phyloP scores from a whole-genome alignment of 331 rosid genomes.

The Acacia concinna region DNA sequence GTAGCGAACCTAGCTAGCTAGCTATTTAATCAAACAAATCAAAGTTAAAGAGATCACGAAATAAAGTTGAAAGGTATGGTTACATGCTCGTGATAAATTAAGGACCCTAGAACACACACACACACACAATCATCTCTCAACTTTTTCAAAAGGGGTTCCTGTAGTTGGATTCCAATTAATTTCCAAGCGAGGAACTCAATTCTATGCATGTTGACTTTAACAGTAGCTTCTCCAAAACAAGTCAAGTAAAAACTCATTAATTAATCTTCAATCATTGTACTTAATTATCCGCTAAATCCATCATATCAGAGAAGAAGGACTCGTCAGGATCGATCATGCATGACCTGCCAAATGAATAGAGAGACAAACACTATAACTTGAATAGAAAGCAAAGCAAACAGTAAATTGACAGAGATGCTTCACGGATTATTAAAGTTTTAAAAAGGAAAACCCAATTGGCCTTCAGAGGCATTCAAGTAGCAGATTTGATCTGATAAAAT shows the following conservation, averaged over 20 bases:
- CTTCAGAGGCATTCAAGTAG: not conserved
- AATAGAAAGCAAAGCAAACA: not conserved
- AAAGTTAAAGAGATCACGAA: not conserved
- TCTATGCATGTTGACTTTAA: not conserved
- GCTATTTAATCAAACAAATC: not conserved
- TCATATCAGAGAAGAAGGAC: slow-evolving; percentile 1
- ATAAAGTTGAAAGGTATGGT: not conserved
- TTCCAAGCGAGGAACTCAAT: not conserved
- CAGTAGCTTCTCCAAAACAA: not conserved
- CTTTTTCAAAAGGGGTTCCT: slow-evolving; percentile 1
- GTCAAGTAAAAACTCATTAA: not conserved
- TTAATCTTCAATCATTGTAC: slow-evolving; percentile 7
- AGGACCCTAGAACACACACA: not conserved
- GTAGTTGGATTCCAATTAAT: slow-evolving; percentile 1
- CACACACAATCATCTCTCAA: not conserved
- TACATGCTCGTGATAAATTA: not conserved
- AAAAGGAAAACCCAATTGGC: not conserved
- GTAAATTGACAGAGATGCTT: not conserved
- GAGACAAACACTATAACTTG: not conserved
- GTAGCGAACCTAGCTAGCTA: not conserved
- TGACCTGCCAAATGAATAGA: slow-evolving; percentile 16
- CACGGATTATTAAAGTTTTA: not conserved
- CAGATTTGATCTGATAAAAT: not conserved
- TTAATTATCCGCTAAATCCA: not conserved
- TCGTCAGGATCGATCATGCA: not conserved